phyloP scores from a whole-genome alignment of 2,329 filamentous ascomycete species.

The Chrysoporthe deuterocubensis region DNA sequence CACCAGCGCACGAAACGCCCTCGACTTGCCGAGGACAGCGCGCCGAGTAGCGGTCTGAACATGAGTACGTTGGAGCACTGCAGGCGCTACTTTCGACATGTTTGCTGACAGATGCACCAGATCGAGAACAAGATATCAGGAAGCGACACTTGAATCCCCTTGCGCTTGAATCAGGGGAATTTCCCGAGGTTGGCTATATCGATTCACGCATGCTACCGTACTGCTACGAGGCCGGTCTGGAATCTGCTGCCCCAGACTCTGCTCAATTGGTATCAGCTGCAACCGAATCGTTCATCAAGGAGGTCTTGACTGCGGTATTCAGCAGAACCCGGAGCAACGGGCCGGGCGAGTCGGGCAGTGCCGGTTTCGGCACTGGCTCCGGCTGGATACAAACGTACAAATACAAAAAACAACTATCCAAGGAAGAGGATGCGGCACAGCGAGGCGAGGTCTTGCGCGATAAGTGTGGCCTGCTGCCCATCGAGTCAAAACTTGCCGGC shows the following conservation, averaged over 20 bases:
- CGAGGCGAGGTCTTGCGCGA: constrained; percentile 77
- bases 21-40: constrained; percentile 60
- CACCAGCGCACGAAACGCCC: constrained; percentile 50
- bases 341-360: constrained; percentile 63
- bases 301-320: constrained; percentile 66
- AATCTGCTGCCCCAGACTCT: constrained; percentile 60
- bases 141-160: constrained; percentile 68
- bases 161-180: constrained; percentile 70
- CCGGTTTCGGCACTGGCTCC: constrained; percentile 67
- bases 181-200: constrained; percentile 67
- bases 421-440: constrained; percentile 74
- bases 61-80: constrained; percentile 64
- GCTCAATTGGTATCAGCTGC: constrained; percentile 68
- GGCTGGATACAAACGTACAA: constrained; percentile 78
- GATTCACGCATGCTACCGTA: constrained; percentile 69
- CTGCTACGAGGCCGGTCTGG: constrained; percentile 68
- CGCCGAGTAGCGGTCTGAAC: constrained; percentile 73
- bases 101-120: constrained; percentile 41
- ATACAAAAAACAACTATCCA: constrained; percentile 74
- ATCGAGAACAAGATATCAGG: constrained; percentile 69
- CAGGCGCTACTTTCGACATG: background rate
- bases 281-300: constrained; percentile 70
- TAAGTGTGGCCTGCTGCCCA: constrained; percentile 75
- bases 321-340: constrained; percentile 68
- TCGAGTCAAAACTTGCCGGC: constrained; percentile 77